These are phyloP conservation scores for Tephrocybe rancida DNA, from an alignment of 768 basidiomycete species.

Conservation along the genomic window DNA sequence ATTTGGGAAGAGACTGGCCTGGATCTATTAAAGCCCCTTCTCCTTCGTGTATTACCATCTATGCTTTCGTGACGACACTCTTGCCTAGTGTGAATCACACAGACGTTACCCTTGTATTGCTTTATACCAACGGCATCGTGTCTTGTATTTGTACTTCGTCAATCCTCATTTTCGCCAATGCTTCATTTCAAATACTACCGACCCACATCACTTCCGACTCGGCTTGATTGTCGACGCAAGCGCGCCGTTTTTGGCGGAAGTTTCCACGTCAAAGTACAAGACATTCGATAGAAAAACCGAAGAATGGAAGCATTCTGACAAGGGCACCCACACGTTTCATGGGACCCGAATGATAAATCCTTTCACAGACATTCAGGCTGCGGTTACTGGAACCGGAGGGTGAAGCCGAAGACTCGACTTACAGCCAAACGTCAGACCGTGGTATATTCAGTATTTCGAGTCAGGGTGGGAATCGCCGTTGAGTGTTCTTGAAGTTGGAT, in stretches of 20 bases:
- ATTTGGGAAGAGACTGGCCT: constrained; percentile 34
- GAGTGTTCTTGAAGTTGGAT: too few species aligned
- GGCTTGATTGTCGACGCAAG: background rate
- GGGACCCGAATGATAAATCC: background rate
- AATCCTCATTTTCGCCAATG: too few species aligned
- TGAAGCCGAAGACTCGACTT: too few species aligned
- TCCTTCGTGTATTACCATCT: background rate
- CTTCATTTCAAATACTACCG: background rate
- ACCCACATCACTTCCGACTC: background rate
- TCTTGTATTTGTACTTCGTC: background rate
- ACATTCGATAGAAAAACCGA: background rate
- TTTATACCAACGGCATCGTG: background rate
- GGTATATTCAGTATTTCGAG: too few species aligned
- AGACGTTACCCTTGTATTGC: too few species aligned
- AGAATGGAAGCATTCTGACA: background rate
- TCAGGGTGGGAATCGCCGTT: background rate
- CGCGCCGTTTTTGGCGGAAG: background rate
- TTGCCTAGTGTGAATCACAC: background rate
- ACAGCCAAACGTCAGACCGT: too few species aligned
- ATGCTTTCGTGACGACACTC: background rate
- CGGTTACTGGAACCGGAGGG: too few species aligned
- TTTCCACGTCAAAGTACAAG: background rate
- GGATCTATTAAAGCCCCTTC: constrained; percentile 5
- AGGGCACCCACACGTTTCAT: background rate
- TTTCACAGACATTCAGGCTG: background rate